Percentiles rank a stretch among this genome's conserved stretches.
Conservation (phyloP, 495 filamentous ascomycete genomes). For the Margaritispora aquatica region DNA sequence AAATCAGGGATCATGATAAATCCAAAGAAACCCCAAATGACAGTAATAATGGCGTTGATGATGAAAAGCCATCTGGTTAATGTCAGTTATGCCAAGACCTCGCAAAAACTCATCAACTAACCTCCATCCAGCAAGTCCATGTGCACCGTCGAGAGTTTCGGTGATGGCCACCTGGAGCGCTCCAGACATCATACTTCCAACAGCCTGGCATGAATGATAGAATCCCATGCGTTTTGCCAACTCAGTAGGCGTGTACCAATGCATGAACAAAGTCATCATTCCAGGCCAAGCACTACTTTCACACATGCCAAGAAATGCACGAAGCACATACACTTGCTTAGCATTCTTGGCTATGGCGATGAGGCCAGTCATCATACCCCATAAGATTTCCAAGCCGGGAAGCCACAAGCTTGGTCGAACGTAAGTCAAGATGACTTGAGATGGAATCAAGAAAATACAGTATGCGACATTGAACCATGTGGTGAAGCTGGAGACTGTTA, state of each 20-base stretch:
- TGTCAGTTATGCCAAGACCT: neutral
- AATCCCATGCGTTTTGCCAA: conserved; percentile 31
- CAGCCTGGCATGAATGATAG: conserved; percentile 23
- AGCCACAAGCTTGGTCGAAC: conserved; percentile 45
- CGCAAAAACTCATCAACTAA: neutral
- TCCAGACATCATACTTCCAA: conserved; percentile 41
- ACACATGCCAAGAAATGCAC: conserved; percentile 47
- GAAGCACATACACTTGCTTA: conserved; percentile 47
- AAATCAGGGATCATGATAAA: conserved; percentile 42
- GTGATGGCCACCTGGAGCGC: conserved; percentile 48
- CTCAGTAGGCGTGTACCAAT: conserved; percentile 18
- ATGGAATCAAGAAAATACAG: conserved; percentile 2
- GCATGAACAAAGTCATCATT: conserved; percentile 39
- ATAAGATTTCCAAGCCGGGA: conserved; percentile 47
- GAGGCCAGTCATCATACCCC: conserved; percentile 47
- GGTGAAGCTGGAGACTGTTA: neutral
- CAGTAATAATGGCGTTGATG: conserved; percentile 38
- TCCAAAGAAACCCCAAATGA: conserved; percentile 39
- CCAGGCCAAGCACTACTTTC: conserved; percentile 28
- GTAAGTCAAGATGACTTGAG: neutral
- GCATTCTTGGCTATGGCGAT: conserved; percentile 39
- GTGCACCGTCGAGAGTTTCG: conserved; percentile 33
- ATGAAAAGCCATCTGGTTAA: conserved; percentile 35
- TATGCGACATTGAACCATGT: conserved; percentile 3
- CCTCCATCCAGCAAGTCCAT: conserved; percentile 44